These are phyloP conservation scores for Ophiostoma sp. DNA, from an alignment of 2,329 filamentous ascomycete genomes.

Conservation along the genomic window DNA sequence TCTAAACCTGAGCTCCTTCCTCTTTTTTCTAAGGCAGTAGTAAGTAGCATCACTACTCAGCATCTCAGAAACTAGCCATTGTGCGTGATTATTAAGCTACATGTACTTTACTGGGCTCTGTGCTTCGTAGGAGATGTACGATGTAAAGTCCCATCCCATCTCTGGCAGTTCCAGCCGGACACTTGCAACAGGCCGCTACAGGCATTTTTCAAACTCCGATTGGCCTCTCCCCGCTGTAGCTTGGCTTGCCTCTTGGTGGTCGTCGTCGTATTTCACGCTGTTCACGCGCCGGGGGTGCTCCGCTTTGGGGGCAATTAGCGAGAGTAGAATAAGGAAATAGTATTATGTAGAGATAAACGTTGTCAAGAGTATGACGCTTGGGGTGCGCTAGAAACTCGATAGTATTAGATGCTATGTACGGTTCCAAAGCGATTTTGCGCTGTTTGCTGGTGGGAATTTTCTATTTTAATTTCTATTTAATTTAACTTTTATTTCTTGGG, in stretches of 20 bases:
- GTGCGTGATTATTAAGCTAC: background rate
- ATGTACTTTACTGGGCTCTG: background rate
- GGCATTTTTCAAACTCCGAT: background rate
- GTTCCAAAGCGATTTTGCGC: background rate
- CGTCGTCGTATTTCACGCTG: conserved; percentile 8
- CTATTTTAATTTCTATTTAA: background rate
- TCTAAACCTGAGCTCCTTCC: background rate
- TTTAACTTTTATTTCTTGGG: background rate
- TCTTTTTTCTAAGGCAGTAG: background rate
- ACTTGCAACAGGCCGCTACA: conserved; percentile 8
- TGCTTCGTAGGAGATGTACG: background rate
- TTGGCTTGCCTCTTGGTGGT: conserved; percentile 5
- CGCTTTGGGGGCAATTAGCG: background rate
- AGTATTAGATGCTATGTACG: too few relatives aligned
- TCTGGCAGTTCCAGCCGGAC: background rate
- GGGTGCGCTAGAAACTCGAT: background rate
- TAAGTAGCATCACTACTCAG: background rate
- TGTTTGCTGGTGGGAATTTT: background rate
- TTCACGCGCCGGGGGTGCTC: conserved; percentile 8
- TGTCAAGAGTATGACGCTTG: background rate
- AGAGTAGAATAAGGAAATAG: background rate
- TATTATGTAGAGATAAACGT: background rate
- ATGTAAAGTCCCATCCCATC: conserved; percentile 2
- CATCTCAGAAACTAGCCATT: background rate
- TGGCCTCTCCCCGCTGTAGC: conserved; percentile 13